Base-by-base conservation (phyloP, 768 basidiomycete species). In the Dendrothele bispora region DNA sequence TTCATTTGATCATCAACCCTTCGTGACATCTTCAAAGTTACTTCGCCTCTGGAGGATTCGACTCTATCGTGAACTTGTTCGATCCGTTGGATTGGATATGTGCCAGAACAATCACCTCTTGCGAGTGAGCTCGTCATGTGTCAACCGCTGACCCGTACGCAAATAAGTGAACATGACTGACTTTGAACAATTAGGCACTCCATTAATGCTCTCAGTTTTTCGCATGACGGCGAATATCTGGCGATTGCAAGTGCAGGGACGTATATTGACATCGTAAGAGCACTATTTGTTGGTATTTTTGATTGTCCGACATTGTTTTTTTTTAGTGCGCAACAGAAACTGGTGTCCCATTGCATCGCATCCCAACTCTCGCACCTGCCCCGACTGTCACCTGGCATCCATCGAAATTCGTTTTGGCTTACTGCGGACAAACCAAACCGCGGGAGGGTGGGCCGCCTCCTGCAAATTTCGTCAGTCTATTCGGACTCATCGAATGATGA, bases 301-400 rank as follows among this genome's bases (percentile, higher is more conserved):
- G 32, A 17, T 36, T 42, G 4, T 39, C 25, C 45, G 28, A 37
- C 46, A 43, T 53, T 27, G 44, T 11, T 26, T 39, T 32, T 48
- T 44, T 29, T 15, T 47, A 91, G 88, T 88, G 86, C 55, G 85
- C 87, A 4, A 85, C 84, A 3, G 89, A 91, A 62, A 91, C 87
- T 0, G 82, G 82, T 14, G 63, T 77, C 39, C 84, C 87, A 2
- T 58, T 91, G 21, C 87, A 91, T 61, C 84, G 88, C n/a, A 80
- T 91, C 12, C 79, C 86, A 2, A 77, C 86, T 3, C 70, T 86
- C 5, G 84, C 82, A 4, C 73, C 87, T 1, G 80, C 87, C n/a
- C 82, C 84, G 4, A 83, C 86, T 1, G 88, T 91, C 3, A 68
- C 81, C 2, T 91, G 88, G 88, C 89, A 91, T 63, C 88, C 89